Conservation (phyloP, 176 grass and related monocot genomes). For the Typha latifolia region DNA sequence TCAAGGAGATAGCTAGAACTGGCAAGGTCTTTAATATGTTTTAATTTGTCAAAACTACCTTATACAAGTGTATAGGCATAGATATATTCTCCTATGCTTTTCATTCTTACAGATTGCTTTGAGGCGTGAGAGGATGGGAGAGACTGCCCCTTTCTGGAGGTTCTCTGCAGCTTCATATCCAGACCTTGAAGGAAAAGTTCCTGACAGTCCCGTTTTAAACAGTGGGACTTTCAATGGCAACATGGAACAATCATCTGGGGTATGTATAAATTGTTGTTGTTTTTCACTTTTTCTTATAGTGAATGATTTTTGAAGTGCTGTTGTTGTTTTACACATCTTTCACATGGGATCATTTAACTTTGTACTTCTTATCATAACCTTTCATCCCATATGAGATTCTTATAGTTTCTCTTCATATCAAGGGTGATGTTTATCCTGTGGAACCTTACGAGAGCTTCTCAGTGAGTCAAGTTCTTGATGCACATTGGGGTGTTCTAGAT, state of each 20-base stretch:
- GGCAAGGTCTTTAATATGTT: conserved; percentile 47
- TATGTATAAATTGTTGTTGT: conserved; percentile 19
- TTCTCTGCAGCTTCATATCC: conserved; percentile 95
- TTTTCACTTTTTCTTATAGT: neutral
- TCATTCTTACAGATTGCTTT: conserved; percentile 67
- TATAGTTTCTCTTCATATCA: conserved; percentile 18
- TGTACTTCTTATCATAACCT: too few species aligned
- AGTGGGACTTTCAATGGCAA: conserved; percentile 30
- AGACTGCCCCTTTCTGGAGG: conserved; percentile 84
- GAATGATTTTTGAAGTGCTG: neutral
- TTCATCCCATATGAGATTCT: conserved; percentile 7
- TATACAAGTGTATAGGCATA: neutral
- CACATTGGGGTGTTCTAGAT: conserved; percentile 88
- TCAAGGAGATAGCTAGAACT: conserved; percentile 87
- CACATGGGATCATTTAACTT: too few species aligned
- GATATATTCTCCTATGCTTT: conserved; percentile 9
- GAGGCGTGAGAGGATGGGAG: conserved; percentile 83
- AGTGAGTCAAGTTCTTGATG: conserved; percentile 77
- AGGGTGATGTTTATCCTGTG: conserved; percentile 98
- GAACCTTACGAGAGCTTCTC: conserved; percentile 46
- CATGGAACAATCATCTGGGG: conserved; percentile 39
- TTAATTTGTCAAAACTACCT: neutral
- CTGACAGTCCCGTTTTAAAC: conserved; percentile 37
- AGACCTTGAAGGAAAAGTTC: conserved; percentile 44
- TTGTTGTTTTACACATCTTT: too few species aligned